Base-by-base conservation (phyloP, 768 basidiomycete genomes). In the Boletus eberwhitei region DNA sequence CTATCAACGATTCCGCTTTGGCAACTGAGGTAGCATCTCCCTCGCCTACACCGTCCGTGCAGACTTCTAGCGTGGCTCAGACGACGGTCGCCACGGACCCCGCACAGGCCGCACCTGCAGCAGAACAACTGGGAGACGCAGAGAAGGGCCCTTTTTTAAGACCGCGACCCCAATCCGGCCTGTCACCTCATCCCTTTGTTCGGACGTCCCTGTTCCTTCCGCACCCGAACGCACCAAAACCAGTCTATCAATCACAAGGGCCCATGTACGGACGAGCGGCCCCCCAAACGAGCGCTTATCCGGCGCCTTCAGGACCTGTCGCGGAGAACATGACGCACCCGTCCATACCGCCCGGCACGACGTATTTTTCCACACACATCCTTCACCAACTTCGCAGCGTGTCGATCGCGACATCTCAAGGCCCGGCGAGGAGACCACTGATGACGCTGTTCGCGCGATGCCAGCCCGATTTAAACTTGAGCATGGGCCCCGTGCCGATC, bases 361-460 rank as follows among this genome's bases (percentile, higher is more conserved):
- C 67, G 11, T 39, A 63, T 5, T 69, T 68, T 5, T 69, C 73
- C 8, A 66, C 62, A 2, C 64, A 55, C 22, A 64, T 58, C 38
- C 52, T 62, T 11, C 73, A 56, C 52, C 68, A 53, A 50, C 65
- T 67, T 5, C 68, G 71, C 8, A 59, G 19, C 22, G 21, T 56
- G 37, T 55, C 55, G 46, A 34, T 55, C 2, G 55, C 42, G 8
- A 48, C 52, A 5, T 29, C 49, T 0, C 68, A 58, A 16, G 75
- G 77, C 7, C 50, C 46, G 3, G 54, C 45, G 9, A 50, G 65
- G 31, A 19, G 60, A 34, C 61, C 59, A 1, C 62, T 59, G 12
- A 50, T 64, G 24, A 89, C 88, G 13, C 77, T 90, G 7, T 88
- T 86, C 55, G 88, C 79, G 0, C 69, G 77, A 19, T 82, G 77